Conservation (phyloP, 805 yeast genomes). For the Candida sakaeoensis region DNA sequence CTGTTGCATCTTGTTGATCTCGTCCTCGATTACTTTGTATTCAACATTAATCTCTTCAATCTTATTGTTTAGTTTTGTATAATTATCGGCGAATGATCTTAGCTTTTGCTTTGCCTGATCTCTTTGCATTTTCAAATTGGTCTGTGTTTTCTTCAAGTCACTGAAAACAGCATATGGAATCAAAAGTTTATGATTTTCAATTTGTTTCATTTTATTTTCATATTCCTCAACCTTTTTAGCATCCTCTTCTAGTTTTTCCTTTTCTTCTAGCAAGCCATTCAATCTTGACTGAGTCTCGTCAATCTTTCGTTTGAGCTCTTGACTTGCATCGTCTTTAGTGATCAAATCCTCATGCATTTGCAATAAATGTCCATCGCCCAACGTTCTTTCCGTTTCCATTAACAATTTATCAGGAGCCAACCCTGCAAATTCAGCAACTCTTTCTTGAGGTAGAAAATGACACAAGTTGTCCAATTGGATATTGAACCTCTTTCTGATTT, state of each 20-base stretch:
- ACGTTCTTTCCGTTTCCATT: slow-evolving; percentile 75
- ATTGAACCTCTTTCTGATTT: slow-evolving; percentile 46
- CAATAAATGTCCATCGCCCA: slow-evolving; percentile 58
- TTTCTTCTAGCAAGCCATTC: slow-evolving; percentile 30
- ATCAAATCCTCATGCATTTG: slow-evolving; percentile 56
- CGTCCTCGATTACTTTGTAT: not conserved
- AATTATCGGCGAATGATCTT: slow-evolving; percentile 19
- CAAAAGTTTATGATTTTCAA: slow-evolving; percentile 33
- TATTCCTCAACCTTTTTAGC: slow-evolving; percentile 46
- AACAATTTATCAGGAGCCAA: slow-evolving; percentile 72
- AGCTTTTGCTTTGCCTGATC: slow-evolving; percentile 32
- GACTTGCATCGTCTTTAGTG: slow-evolving; percentile 41
- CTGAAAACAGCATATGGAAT: slow-evolving; percentile 39
- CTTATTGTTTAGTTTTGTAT: slow-evolving; percentile 21
- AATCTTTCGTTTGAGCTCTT: slow-evolving; percentile 24
- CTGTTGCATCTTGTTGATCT: not conserved
- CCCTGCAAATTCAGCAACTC: slow-evolving; percentile 89
- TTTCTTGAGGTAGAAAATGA: slow-evolving; percentile 92
- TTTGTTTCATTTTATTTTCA: slow-evolving; percentile 40
- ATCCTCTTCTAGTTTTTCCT: slow-evolving; percentile 38
- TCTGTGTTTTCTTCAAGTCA: slow-evolving; percentile 32
- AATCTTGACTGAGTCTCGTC: slow-evolving; percentile 26
- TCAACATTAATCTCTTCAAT: slow-evolving; percentile 1
- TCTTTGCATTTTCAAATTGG: slow-evolving; percentile 30
- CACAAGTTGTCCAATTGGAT: slow-evolving; percentile 90